phyloP scores from a whole-genome alignment of 169 alveolate genomes.

The Plasmodium coatneyi region DNA sequence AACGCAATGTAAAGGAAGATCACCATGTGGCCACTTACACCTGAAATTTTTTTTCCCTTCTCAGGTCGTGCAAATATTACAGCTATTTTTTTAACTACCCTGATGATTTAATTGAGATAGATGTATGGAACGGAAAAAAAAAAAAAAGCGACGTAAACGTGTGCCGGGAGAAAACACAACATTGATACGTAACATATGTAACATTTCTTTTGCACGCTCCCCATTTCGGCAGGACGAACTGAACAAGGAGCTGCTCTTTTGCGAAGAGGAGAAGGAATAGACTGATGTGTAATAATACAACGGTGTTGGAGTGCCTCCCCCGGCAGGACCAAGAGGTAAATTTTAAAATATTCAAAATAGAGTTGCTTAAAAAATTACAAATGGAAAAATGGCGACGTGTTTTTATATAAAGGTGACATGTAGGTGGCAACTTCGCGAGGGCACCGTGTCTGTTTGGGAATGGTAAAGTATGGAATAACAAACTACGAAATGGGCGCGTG shows the following conservation, averaged over 20 bases:
- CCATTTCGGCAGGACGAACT: constrained; percentile 38
- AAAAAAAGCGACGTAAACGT: not conserved
- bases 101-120: constrained; percentile 23
- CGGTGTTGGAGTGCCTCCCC: not conserved
- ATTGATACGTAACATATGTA: not conserved
- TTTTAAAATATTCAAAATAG: not conserved
- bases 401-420: not conserved
- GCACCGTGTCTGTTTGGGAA: not conserved
- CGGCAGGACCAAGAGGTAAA: not conserved
- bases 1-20: not conserved
- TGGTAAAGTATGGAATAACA: not conserved
- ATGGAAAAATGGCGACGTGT: not conserved
- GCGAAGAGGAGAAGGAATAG: constrained; percentile 58
- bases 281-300: not conserved
- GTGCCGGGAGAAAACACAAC: not conserved
- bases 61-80: constrained; percentile 70
- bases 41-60: not conserved
- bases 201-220: not conserved
- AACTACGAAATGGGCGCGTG: not conserved
- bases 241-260: constrained; percentile 14
- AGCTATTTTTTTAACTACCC: constrained; percentile 69
- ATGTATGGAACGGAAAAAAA: constrained; percentile 22
- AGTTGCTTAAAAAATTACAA: not conserved
- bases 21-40: not conserved
- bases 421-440: not conserved